Evolutionary conservation across 306 rosid genomes (phyloP), one percentile per base, ranked within the genome.

Genomic region (Ormosia semicastrata): DNA sequence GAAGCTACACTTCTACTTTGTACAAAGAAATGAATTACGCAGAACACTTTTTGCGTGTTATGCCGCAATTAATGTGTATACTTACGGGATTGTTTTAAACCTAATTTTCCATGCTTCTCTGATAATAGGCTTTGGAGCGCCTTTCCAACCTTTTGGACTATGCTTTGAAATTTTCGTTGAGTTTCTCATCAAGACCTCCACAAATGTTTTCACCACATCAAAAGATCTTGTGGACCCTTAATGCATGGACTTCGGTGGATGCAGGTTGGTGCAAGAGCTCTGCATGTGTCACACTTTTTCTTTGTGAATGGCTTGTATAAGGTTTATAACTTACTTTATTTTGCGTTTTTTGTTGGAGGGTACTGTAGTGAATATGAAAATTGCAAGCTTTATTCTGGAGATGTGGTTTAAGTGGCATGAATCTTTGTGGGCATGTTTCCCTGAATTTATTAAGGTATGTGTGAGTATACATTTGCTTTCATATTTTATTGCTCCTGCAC

Each of bases 361-460:
- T 24, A 11, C 73, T 82, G 58, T 77, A 95, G 99, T 82, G 65
- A 78, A 82, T 73, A 71, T 47, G 66, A 92, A 90, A 73, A 68
- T 89, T 69, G 86, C 89, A 5, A 89, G 94, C 73, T 92, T 90
- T 87, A 78, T 86, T 81, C 83, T 87, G 5, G 99, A 95, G 83
- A 86, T 93, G 92, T 95, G 99, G 99, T 92, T 93, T 83, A 86
- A 87, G 74, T 93, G 98, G 99, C 99, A 95, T 89, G 91, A 93
- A 77, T 91, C 94, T 17, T 70, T 95, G 79, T 95, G 99, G 99
- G 87, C 33, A 8, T 86, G 79, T 81, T 75, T 78, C 46, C 90
- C 95, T 76, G 80, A 73, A 13, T 83, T 81, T 83, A 65, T 82
- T 29, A 85, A 90, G 97, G 97, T 91, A 74, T 66, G 63, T 37